phyloP scores from a whole-genome alignment of 2,329 filamentous ascomycete genomes.

The Sphaerostilbella broomeana region DNA sequence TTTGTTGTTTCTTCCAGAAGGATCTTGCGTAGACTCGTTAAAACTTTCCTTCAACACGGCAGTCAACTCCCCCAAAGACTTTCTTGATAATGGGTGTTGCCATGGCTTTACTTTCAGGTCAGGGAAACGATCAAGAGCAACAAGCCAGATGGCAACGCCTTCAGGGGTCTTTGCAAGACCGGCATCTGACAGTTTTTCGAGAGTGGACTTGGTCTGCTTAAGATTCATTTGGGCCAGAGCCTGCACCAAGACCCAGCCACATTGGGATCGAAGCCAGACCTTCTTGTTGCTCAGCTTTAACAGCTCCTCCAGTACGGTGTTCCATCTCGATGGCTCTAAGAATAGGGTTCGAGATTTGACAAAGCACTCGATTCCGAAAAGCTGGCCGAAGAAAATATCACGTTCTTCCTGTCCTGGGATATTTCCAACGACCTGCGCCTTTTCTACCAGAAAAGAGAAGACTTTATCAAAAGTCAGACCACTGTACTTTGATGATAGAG shows the following conservation, averaged over 20 bases:
- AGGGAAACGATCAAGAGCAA: conserved; percentile 57
- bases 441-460: conserved; percentile 47
- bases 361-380: conserved; percentile 84
- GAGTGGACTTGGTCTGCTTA: conserved; percentile 52
- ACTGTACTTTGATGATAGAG: conserved; percentile 40
- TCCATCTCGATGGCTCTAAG: conserved; percentile 52
- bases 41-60: conserved; percentile 74
- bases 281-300: conserved; percentile 72
- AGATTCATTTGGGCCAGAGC: conserved; percentile 57
- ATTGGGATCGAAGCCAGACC: conserved; percentile 83
- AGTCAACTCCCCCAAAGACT: conserved; percentile 62
- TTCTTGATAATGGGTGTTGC: conserved; percentile 66
- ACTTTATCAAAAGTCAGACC: conserved; percentile 51
- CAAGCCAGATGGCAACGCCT: conserved; percentile 83
- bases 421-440: conserved; percentile 48
- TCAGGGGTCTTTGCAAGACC: conserved; percentile 76
- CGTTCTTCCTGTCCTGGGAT: conserved; percentile 67
- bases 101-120: conserved; percentile 62
- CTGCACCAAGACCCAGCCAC: conserved; percentile 73
- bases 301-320: conserved; percentile 63
- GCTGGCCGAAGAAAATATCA: conserved; percentile 75
- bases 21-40: conserved; percentile 44
- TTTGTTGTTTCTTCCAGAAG: conserved; percentile 40
- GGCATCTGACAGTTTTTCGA: conserved; percentile 55
- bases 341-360: conserved; percentile 73